These are phyloP conservation scores for Peronospora tabacina DNA, from an alignment of 352 stramenopile species.

Conservation along the genomic window DNA sequence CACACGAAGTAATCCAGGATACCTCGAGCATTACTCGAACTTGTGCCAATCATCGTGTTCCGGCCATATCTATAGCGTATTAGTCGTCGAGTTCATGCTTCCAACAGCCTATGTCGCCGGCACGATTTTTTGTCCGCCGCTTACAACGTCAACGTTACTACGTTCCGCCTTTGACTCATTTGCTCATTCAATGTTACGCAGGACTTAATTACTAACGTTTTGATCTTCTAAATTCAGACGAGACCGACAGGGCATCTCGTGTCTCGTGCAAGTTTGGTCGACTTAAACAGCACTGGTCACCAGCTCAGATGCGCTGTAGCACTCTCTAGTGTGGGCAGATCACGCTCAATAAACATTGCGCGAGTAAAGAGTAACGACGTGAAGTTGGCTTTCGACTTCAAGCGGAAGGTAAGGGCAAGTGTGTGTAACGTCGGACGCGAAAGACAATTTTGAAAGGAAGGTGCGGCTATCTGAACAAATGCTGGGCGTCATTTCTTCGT, in stretches of 20 bases:
- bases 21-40: neutral
- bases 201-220: slow-evolving; percentile 13
- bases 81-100: slow-evolving; percentile 16
- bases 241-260: neutral
- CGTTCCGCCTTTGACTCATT: slow-evolving; percentile 12
- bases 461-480: neutral
- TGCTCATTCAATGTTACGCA: slow-evolving; percentile 9
- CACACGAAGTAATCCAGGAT: slow-evolving; percentile 13
- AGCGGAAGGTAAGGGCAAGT: slow-evolving; percentile 1
- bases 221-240: slow-evolving; percentile 1
- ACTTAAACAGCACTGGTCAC: slow-evolving; percentile 1
- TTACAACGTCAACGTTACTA: slow-evolving; percentile 9
- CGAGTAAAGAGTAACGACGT: slow-evolving; percentile 6
- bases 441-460: slow-evolving; percentile 13
- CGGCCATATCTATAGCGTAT: neutral
- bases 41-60: slow-evolving; percentile 3
- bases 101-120: slow-evolving; percentile 10
- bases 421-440: slow-evolving; percentile 19
- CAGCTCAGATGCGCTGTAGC: neutral
- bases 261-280: neutral
- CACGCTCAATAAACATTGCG: slow-evolving; percentile 10
- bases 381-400: neutral
- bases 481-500: slow-evolving; percentile 3
- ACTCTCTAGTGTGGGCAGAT: slow-evolving; percentile 6
- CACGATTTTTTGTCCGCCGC: slow-evolving; percentile 4